A percentile compares a stretch with the other conserved stretches of the same genome.
Evolutionary conservation across 495 filamentous ascomycete genomes (phyloP).

Genomic region (Penicillium taxi): DNA sequence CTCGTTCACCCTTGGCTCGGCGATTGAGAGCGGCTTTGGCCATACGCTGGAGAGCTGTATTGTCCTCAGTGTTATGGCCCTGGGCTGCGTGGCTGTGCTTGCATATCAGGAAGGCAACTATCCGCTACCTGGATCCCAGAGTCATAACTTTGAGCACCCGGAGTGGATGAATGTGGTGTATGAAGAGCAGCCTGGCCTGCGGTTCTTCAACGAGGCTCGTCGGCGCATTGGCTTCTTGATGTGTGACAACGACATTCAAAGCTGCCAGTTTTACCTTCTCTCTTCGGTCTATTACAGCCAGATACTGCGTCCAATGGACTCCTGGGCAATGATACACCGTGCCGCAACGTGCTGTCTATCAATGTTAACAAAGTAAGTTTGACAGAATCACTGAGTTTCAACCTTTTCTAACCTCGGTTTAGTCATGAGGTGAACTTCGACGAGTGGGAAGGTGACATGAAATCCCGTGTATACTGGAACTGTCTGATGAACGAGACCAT

Average conservation of each 20-base stretch:
- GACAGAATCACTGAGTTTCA: neutral
- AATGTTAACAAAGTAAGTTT: constrained; percentile 38
- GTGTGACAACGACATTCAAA: constrained; percentile 40
- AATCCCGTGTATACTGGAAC: constrained; percentile 44
- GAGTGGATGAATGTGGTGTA: constrained; percentile 38
- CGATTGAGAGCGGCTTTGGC: constrained; percentile 36
- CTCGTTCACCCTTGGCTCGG: constrained; percentile 35
- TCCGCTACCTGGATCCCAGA: constrained; percentile 30
- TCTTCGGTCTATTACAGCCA: constrained; percentile 35
- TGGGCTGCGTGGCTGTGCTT: constrained; percentile 38
- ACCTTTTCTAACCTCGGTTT: constrained; percentile 5
- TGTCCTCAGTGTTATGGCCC: constrained; percentile 37
- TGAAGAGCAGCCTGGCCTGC: constrained; percentile 35
- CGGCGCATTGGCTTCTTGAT: constrained; percentile 42
- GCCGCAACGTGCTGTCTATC: constrained; percentile 40
- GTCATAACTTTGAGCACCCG: constrained; percentile 33
- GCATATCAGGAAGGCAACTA: constrained; percentile 40
- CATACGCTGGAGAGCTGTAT: constrained; percentile 41
- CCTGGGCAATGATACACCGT: constrained; percentile 43
- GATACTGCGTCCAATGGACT: constrained; percentile 40
- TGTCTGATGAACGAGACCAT: constrained; percentile 45
- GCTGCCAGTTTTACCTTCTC: constrained; percentile 41
- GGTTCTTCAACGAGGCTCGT: constrained; percentile 42
- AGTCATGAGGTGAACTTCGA: constrained; percentile 40
- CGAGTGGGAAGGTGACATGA: constrained; percentile 45